phyloP scores from a whole-genome alignment of 768 basidiomycete genomes.

The Rhizopogon sp. region DNA sequence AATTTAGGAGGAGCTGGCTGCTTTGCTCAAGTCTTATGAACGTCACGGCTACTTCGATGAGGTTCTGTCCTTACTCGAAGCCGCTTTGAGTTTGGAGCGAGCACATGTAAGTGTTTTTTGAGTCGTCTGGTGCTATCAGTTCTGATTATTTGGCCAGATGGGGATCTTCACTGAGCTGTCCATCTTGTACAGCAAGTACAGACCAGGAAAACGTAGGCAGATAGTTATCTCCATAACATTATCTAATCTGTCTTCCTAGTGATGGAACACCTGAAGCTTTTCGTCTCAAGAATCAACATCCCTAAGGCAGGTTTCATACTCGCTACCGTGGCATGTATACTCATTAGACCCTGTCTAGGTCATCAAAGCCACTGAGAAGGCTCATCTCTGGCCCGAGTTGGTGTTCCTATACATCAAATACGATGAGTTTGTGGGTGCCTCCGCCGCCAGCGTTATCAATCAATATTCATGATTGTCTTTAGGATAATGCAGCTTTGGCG shows the following conservation, averaged over 20 bases:
- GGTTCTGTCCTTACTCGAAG: constrained; percentile 85
- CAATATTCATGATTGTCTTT: constrained; percentile 4
- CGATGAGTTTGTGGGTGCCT: constrained; percentile 74
- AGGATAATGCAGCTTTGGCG: constrained; percentile 96
- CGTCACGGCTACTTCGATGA: constrained; percentile 92
- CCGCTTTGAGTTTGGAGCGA: constrained; percentile 92
- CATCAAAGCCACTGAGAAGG: constrained; percentile 92
- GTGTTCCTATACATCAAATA: constrained; percentile 99
- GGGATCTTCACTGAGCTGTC: constrained; percentile 97
- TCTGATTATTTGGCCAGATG: constrained; percentile 47
- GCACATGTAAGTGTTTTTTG: constrained; percentile 61
- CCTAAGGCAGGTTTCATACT: constrained; percentile 60
- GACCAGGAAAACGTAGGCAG: constrained; percentile 78
- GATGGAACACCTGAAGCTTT: constrained; percentile 98
- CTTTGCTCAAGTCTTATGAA: constrained; percentile 81
- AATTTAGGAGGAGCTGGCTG: constrained; percentile 68
- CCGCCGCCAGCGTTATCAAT: not conserved
- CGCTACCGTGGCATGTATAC: not conserved
- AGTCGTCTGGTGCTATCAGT: not conserved
- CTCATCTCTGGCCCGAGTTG: constrained; percentile 97
- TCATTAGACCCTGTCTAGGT: constrained; percentile 40
- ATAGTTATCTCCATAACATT: constrained; percentile 1
- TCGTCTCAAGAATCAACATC: constrained; percentile 94
- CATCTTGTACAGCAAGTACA: constrained; percentile 91
- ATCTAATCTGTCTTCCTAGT: constrained; percentile 41